These are phyloP conservation scores for Epithemia pelagica DNA, from an alignment of 108 stramenopile genomes.

Conservation along the genomic window DNA sequence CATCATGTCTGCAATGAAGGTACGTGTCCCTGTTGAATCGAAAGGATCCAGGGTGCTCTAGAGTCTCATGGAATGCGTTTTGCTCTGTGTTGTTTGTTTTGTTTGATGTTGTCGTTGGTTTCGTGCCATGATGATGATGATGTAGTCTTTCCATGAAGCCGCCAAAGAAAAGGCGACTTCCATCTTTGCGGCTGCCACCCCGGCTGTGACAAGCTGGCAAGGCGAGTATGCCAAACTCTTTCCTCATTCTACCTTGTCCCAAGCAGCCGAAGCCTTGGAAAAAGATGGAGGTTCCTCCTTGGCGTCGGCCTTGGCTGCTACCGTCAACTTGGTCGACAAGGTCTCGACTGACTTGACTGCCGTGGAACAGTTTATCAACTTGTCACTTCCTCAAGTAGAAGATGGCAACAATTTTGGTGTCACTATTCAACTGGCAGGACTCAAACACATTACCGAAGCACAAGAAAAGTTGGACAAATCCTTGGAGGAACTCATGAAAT, in stretches of 20 bases:
- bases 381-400: conserved; percentile 59
- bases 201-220: conserved; percentile 16
- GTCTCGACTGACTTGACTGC: conserved; percentile 4
- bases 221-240: conserved; percentile 12
- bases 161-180: conserved; percentile 20
- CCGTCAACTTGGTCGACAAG: conserved; percentile 24
- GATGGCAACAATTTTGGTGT: conserved; percentile 83
- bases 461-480: conserved; percentile 36
- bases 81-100: background rate
- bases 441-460: conserved; percentile 47
- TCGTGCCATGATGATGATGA: conserved; percentile 2
- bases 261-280: conserved; percentile 21
- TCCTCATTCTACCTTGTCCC: conserved; percentile 23
- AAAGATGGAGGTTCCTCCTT: conserved; percentile 12
- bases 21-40: background rate
- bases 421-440: conserved; percentile 62
- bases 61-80: too few relatives aligned
- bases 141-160: conserved; percentile 24
- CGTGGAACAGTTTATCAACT: conserved; percentile 20
- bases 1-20: background rate
- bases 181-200: conserved; percentile 12
- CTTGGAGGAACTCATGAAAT: conserved; percentile 47
- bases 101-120: background rate
- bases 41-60: too few relatives aligned
- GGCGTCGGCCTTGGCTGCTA: conserved; percentile 13